Evolutionary conservation across 1,139 yeast genomes (phyloP).

Genomic region (Hansenula lynferdii): DNA sequence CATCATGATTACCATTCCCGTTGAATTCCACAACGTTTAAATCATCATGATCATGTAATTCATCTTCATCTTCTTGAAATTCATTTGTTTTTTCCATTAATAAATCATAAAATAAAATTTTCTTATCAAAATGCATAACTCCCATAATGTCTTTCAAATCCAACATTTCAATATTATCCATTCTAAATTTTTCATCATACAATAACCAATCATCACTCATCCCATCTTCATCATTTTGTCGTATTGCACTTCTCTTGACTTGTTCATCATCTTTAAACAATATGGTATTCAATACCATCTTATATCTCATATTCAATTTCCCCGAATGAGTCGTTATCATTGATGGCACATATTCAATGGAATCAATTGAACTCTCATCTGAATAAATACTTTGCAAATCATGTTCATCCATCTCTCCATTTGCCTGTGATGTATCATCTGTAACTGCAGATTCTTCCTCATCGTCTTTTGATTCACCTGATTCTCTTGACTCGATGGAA

Average conservation of each 20-base stretch:
- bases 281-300: conserved; percentile 12
- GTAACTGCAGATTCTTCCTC: not conserved
- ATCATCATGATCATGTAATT: conserved; percentile 14
- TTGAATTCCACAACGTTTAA: conserved; percentile 21
- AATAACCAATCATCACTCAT: conserved; percentile 34
- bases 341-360: conserved; percentile 1
- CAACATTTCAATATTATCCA: conserved; percentile 30
- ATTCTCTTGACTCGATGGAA: not conserved
- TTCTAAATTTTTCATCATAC: conserved; percentile 31
- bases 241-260: conserved; percentile 18
- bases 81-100: conserved; percentile 2
- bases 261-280: conserved; percentile 15
- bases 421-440: not conserved
- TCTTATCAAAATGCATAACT: conserved; percentile 24
- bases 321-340: conserved; percentile 8
- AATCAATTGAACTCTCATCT: not conserved
- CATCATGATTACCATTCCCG: conserved; percentile 8
- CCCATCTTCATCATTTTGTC: conserved; percentile 21
- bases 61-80: conserved; percentile 6
- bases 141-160: conserved; percentile 29
- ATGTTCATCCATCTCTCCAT: not conserved
- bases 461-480: not conserved
- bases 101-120: conserved; percentile 30
- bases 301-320: not conserved
- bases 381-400: not conserved